These are phyloP conservation scores for Pleurotus platypus DNA, from an alignment of 768 basidiomycete genomes.

Conservation along the genomic window DNA sequence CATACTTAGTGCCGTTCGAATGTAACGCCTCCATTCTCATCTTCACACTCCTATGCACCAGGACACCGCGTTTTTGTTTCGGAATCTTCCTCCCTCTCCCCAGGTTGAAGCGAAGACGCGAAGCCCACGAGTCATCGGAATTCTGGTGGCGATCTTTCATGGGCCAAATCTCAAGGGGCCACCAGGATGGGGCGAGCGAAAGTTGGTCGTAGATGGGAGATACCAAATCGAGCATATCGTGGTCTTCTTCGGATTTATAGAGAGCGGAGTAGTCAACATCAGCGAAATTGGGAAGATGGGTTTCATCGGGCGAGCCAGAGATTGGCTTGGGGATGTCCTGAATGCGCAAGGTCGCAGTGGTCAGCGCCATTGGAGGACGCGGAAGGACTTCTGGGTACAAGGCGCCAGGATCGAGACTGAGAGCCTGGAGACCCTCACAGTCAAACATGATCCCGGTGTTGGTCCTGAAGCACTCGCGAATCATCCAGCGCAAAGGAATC, in stretches of 20 bases:
- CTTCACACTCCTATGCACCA: too few relatives aligned
- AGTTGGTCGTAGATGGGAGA: constrained; percentile 48
- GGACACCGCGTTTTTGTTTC: too few relatives aligned
- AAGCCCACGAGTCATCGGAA: constrained; percentile 10
- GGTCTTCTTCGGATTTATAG: constrained; percentile 38
- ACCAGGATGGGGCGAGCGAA: constrained; percentile 39
- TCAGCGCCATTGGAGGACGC: constrained; percentile 23
- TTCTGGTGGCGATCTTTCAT: constrained; percentile 26
- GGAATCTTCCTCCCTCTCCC: constrained; percentile 8
- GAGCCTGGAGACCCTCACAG: constrained; percentile 10
- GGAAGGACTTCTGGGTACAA: constrained; percentile 30
- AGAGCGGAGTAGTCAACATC: neutral
- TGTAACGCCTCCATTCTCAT: neutral
- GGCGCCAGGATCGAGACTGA: constrained; percentile 37
- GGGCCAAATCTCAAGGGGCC: constrained; percentile 53
- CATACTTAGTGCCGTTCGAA: constrained; percentile 29
- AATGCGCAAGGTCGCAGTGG: constrained; percentile 17
- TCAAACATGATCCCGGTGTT: too few relatives aligned
- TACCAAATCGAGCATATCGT: constrained; percentile 49
- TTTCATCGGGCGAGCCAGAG: neutral
- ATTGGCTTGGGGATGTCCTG: constrained; percentile 14
- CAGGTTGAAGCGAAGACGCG: constrained; percentile 24
- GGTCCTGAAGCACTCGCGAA: too few relatives aligned
- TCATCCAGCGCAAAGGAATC: too few relatives aligned
- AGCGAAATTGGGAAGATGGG: neutral